Conservation (phyloP, 257 asterid genomes). For the Oldenlandia corymbosa region DNA sequence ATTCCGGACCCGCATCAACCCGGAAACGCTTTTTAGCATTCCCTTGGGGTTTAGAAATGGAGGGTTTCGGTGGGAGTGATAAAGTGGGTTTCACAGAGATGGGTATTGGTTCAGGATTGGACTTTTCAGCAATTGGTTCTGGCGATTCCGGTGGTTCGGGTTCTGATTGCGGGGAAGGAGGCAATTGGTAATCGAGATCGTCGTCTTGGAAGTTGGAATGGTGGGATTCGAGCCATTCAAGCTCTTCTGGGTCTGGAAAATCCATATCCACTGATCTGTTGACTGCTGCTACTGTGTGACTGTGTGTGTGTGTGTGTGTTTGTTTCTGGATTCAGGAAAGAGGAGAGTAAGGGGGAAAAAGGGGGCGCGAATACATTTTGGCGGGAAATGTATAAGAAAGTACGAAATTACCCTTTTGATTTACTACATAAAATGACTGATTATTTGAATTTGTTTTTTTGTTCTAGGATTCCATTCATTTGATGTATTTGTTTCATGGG, state of each 20-base stretch:
- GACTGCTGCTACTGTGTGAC: background rate
- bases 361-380: constrained; percentile 23
- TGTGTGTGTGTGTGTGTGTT: background rate
- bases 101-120: constrained; percentile 7
- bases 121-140: too few species aligned
- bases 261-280: constrained; percentile 44
- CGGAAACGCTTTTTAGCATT: constrained; percentile 52
- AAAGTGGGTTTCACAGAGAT: constrained; percentile 37
- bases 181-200: constrained; percentile 39
- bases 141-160: too few species aligned
- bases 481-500: too few species aligned
- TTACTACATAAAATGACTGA: too few species aligned
- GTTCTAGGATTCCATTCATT: too few species aligned
- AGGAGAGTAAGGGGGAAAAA: too few species aligned
- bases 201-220: constrained; percentile 38
- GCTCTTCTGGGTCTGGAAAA: constrained; percentile 73
- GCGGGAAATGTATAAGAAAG: constrained; percentile 37
- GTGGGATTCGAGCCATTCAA: constrained; percentile 79
- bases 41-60: constrained; percentile 23
- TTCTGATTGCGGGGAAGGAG: constrained; percentile 44
- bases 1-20: constrained; percentile 17
- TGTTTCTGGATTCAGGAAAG: background rate
- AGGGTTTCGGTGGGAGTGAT: constrained; percentile 47
- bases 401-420: constrained; percentile 3
- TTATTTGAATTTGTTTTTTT: too few species aligned